Base-by-base conservation (phyloP, 805 yeast genomes). In the Torulaspora indica region DNA sequence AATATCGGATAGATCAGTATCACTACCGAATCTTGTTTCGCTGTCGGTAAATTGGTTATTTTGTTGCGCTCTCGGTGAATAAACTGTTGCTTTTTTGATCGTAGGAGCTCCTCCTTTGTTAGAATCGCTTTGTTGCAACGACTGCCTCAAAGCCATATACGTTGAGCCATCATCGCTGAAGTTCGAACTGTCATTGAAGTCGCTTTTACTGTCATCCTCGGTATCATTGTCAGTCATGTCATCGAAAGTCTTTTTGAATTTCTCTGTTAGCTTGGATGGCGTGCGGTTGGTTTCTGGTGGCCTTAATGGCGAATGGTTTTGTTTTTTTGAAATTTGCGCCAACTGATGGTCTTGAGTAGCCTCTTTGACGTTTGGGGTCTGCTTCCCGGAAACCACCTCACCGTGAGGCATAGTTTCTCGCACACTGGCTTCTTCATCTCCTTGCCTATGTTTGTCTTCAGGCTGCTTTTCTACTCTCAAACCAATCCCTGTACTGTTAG, bases 81-180 rank as follows among this genome's bases (percentile, higher is more conserved):
- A 38, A 17, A 30, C 45, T 7, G 50, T 35, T n/a, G 46, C 43
- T 32, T 47, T 39, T 13, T 15, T 33, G 8, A 34, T 22, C 4
- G 32, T 25, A 6, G 35, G 40, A 9, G 23, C 38, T n/a, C 41
- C 48, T 3, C 28, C n/a, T 7, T 25, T 30, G 12, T 40, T 20
- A 8, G 45, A 32, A 20, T 25, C 45, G 17, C 22, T 38, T 22
- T 39, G 42, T 31, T 34, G 47, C 42, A 42, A 41, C 3, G 48
- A 42, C 38, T 58, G 46, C 38, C 49, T 56, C 42, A 58, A 40
- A 3, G 57, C 56, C 20, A 53, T 42, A 29, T 54, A 58, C 1
- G 57, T 51, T 10, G 51, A 48, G 13, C 52, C 53, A 8, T 54
- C 60, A 31, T 55, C 61, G 17, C 48, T 44, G 37, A 42, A 17